Percentiles rank a stretch among this genome's conserved stretches.
Conservation (phyloP, 345 rosid species). For the Punica granatum region DNA sequence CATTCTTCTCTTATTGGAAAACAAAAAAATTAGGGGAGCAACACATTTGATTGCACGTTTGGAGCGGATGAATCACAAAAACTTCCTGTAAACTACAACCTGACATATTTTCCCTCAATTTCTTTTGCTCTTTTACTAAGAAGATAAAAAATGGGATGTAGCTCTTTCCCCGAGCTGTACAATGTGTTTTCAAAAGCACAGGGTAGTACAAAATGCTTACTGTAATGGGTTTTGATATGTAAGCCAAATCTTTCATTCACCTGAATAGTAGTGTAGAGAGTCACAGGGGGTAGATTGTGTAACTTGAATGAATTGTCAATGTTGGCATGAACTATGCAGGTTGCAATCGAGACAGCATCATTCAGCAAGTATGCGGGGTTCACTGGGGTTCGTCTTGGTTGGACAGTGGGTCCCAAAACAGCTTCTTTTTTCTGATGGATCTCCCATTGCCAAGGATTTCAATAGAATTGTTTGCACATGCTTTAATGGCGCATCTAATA, state of each 20-base stretch:
- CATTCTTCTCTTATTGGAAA: neutral
- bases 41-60: neutral
- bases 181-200: neutral
- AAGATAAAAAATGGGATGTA: neutral
- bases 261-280: neutral
- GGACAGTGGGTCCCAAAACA: conserved; percentile 91
- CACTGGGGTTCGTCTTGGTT: conserved; percentile 92
- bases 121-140: too few species aligned
- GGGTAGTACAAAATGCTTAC: neutral
- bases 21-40: neutral
- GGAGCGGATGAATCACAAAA: neutral
- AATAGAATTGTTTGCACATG: conserved; percentile 75
- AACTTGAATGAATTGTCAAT: neutral
- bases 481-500: conserved; percentile 90
- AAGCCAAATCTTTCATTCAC: neutral
- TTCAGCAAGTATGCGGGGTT: conserved; percentile 96
- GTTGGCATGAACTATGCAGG: conserved; percentile 30
- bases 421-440: conserved; percentile 80
- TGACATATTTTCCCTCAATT: neutral
- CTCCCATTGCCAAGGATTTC: conserved; percentile 86
- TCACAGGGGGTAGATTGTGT: neutral
- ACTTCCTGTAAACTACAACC: neutral
- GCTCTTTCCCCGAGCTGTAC: neutral
- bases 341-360: conserved; percentile 84
- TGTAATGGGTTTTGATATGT: neutral